These are phyloP conservation scores for Sporothrix globosa DNA, from an alignment of 2,329 filamentous ascomycete species.

Conservation along the genomic window DNA sequence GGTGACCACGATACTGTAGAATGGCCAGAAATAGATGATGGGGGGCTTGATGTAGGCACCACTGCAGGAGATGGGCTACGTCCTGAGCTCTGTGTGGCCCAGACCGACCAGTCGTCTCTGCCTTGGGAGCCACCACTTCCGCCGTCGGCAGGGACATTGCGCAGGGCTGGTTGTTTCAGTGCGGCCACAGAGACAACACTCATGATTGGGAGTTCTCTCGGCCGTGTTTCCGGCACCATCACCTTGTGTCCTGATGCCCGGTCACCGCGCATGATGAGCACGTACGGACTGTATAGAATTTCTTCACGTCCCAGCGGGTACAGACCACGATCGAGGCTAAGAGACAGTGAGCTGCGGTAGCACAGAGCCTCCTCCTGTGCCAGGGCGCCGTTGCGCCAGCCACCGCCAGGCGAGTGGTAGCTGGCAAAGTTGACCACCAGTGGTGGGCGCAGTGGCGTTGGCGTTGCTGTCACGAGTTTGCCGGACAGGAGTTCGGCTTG, in stretches of 20 bases:
- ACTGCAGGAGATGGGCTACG: neutral
- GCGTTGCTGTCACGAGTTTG: neutral
- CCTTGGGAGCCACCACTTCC: neutral
- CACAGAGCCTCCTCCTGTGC: constrained; percentile 73
- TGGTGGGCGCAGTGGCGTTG: constrained; percentile 33
- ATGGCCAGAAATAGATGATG: neutral
- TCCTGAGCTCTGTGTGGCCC: neutral
- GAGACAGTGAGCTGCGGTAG: constrained; percentile 61
- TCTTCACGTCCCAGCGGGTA: constrained; percentile 38
- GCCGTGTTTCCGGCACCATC: constrained; percentile 31
- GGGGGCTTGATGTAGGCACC: neutral
- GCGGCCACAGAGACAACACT: constrained; percentile 66
- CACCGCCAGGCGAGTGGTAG: constrained; percentile 60
- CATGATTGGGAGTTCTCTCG: constrained; percentile 51
- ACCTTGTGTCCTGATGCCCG: constrained; percentile 34
- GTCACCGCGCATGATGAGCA: constrained; percentile 41
- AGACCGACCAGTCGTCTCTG: neutral
- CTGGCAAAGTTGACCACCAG: constrained; percentile 68
- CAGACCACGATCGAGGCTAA: constrained; percentile 48
- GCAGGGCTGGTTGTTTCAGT: constrained; percentile 39
- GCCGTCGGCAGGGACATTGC: constrained; percentile 15
- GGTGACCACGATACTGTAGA: constrained; percentile 9
- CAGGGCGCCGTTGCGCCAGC: constrained; percentile 63
- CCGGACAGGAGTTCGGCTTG: neutral
- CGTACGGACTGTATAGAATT: constrained; percentile 44